These are phyloP conservation scores for Abrus pulchellus DNA, from an alignment of 306 rosid genomes.

Conservation along the genomic window DNA sequence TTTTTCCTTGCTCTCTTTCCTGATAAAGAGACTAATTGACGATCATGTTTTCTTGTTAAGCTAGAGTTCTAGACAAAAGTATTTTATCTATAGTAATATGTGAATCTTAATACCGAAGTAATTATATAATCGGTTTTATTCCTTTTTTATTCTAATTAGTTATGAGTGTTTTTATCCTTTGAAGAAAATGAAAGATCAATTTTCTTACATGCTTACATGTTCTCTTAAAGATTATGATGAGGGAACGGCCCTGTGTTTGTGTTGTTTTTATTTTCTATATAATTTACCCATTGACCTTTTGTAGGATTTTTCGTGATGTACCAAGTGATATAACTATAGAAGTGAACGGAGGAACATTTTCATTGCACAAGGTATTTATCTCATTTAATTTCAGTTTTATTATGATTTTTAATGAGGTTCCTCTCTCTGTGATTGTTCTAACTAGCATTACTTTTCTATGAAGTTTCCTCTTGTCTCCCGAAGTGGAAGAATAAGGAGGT, in stretches of 20 bases:
- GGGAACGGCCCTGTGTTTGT: background rate
- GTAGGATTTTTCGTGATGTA: constrained; percentile 98
- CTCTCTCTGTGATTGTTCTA: constrained; percentile 31
- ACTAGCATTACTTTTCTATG: constrained; percentile 46
- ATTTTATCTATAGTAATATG: background rate
- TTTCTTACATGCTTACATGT: constrained; percentile 11
- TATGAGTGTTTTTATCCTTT: background rate
- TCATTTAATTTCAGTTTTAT: constrained; percentile 34
- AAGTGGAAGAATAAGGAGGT: constrained; percentile 88
- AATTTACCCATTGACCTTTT: constrained; percentile 44
- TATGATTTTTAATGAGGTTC: background rate
- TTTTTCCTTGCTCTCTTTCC: background rate
- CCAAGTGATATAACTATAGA: constrained; percentile 94
- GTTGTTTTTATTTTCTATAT: constrained; percentile 34
- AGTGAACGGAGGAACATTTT: constrained; percentile 80
- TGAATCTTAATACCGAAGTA: constrained; percentile 1
- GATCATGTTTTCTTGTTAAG: constrained; percentile 14
- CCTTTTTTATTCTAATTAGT: background rate
- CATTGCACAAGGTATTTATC: constrained; percentile 77
- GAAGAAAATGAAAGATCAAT: constrained; percentile 3
- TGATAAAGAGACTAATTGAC: background rate
- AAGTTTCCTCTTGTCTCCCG: constrained; percentile 99
- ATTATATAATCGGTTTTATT: background rate
- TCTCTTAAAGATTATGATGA: background rate
- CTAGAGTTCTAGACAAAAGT: background rate